Evolutionary conservation across 768 basidiomycete species (phyloP).

Genomic region (Russula lepida): DNA sequence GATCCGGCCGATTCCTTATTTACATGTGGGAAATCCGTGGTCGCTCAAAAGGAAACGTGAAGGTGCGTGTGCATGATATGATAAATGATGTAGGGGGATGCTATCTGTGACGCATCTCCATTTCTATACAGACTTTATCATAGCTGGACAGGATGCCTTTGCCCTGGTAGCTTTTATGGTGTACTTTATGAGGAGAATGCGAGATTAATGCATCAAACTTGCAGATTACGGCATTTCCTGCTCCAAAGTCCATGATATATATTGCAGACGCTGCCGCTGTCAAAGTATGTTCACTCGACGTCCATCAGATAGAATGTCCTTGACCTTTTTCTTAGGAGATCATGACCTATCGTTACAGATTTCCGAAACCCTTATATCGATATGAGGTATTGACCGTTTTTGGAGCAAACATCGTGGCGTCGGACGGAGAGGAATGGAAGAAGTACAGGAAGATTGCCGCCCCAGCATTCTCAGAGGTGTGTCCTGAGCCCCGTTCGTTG

Average conservation of each 20-base stretch:
- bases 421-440: conserved; percentile 60
- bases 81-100: not conserved
- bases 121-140: not conserved
- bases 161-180: not conserved
- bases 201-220: not conserved
- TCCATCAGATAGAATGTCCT: not conserved
- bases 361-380: conserved; percentile 45
- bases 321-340: conserved; percentile 36
- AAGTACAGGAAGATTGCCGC: conserved; percentile 53
- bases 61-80: not conserved
- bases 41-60: not conserved
- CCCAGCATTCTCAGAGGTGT: conserved; percentile 55
- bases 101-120: not conserved
- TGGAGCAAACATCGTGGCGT: conserved; percentile 53
- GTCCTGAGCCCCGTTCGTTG: not conserved
- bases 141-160: conserved; percentile 8
- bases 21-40: not conserved
- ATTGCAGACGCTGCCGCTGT: conserved; percentile 17
- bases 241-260: not conserved
- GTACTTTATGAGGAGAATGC: too few species aligned
- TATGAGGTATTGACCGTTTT: conserved; percentile 44
- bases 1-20: not conserved
- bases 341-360: conserved; percentile 38
- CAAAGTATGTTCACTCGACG: not conserved
- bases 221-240: conserved; percentile 2